phyloP scores from a whole-genome alignment of 164 flowering plant genomes.

The Piper longum region DNA sequence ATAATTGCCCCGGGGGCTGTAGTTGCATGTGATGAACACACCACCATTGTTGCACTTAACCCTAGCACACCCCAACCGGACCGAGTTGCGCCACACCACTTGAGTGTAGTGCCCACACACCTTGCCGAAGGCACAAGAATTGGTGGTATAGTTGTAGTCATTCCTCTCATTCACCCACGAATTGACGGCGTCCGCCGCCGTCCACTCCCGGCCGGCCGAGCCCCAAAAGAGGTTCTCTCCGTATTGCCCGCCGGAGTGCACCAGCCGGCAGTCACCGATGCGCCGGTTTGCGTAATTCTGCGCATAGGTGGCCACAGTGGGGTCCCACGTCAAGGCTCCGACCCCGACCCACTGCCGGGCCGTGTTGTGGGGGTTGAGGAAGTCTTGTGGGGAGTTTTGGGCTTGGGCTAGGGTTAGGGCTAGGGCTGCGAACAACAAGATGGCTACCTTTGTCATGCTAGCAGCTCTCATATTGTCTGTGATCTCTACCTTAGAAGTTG shows the following conservation, averaged over 20 bases:
- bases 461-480: too few species aligned
- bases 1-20: not conserved
- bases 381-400: not conserved
- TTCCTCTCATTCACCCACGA: not conserved
- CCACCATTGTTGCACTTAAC: conserved; percentile 1
- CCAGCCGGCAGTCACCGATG: conserved; percentile 19
- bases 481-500: too few species aligned
- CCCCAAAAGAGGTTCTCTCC: conserved; percentile 49
- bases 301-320: conserved; percentile 13
- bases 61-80: conserved; percentile 29
- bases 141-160: not conserved
- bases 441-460: too few species aligned
- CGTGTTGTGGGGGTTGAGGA: conserved; percentile 3
- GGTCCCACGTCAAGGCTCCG: conserved; percentile 1
- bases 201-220: not conserved
- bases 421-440: too few species aligned
- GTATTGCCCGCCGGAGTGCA: conserved; percentile 21
- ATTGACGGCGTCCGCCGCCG: not conserved
- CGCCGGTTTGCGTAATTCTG: conserved; percentile 13
- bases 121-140: conserved; percentile 8
- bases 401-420: not conserved
- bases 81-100: conserved; percentile 30
- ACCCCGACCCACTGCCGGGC: not conserved
- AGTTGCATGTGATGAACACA: not conserved
- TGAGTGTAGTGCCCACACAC: conserved; percentile 10